These are phyloP conservation scores for Wickerhamomyces chambardii DNA, from an alignment of 805 yeast species.

Conservation along the genomic window DNA sequence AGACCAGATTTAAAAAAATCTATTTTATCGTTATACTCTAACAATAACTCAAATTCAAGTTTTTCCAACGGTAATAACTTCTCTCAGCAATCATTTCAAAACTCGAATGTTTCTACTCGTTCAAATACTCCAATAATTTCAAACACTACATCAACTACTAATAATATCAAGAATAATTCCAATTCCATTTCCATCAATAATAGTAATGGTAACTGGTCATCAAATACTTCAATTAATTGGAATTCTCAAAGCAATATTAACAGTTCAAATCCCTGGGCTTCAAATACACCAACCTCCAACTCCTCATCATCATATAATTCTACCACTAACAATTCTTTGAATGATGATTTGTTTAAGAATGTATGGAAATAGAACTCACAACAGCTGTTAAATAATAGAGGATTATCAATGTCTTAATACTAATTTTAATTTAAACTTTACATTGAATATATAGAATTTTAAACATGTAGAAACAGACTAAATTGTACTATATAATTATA, in stretches of 20 bases:
- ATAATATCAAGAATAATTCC: no score
- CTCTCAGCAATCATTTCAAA: conserved; percentile 2
- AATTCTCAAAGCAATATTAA: conserved; percentile 3
- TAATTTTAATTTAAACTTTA: no score
- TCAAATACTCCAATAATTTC: not conserved
- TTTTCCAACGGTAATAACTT: conserved; percentile 2
- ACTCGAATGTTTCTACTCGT: conserved; percentile 1
- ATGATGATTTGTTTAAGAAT: conserved; percentile 61
- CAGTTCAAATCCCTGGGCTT: conserved; percentile 5
- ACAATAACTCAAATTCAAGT: conserved; percentile 27
- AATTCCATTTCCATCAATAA: conserved; percentile 1
- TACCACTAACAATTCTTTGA: conserved; percentile 22
- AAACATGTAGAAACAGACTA: no score
- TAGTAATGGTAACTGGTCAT: conserved; percentile 28
- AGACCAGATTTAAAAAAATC: conserved; percentile 90
- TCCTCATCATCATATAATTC: conserved; percentile 1
- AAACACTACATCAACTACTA: not conserved
- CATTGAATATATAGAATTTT: no score
- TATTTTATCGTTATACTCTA: conserved; percentile 76
- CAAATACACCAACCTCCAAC: conserved; percentile 5
- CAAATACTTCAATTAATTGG: conserved; percentile 11
- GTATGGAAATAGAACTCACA: conserved; percentile 40
- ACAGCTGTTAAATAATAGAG: no score
- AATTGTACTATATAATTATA: no score
- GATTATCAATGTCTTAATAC: no score